Evolutionary conservation across 192 early-diverging fungal species (phyloP).

Genomic region (Chytriomyces sp.): DNA sequence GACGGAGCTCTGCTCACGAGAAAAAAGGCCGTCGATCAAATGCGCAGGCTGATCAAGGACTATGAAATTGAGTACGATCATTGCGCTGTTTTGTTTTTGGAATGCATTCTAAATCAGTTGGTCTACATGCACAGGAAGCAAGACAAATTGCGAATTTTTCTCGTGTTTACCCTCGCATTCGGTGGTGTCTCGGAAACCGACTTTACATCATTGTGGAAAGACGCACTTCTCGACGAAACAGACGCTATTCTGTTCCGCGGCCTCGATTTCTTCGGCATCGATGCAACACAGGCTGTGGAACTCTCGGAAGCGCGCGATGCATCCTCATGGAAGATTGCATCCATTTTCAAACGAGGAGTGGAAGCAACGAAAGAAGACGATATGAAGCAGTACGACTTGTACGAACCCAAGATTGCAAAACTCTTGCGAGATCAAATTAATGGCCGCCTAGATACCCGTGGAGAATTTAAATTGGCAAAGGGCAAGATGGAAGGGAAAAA

Average conservation of each 20-base stretch:
- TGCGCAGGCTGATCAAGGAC: background rate
- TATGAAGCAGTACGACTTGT: background rate
- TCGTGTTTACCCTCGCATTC: conserved; percentile 9
- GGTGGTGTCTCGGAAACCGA: background rate
- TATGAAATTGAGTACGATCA: background rate
- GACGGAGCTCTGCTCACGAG: background rate
- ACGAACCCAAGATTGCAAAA: conserved; percentile 21
- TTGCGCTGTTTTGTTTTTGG: too few species aligned
- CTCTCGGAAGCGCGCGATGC: background rate
- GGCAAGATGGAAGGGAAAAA: background rate
- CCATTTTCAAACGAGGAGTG: background rate
- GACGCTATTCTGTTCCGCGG: conserved; percentile 4
- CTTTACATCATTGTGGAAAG: background rate
- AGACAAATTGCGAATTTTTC: conserved; percentile 25
- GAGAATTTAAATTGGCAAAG: background rate
- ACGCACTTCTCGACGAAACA: background rate
- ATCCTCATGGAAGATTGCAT: background rate
- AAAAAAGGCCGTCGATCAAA: background rate
- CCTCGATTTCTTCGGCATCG: conserved; percentile 22
- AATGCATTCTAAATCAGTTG: too few species aligned
- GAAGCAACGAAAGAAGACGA: conserved; percentile 3
- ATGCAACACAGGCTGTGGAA: background rate
- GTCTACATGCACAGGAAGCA: background rate
- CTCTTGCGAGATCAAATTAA: conserved; percentile 22
- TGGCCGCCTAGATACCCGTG: background rate